Conservation (phyloP, 2,329 filamentous ascomycete species). For the Arthrobotrys megalospora region DNA sequence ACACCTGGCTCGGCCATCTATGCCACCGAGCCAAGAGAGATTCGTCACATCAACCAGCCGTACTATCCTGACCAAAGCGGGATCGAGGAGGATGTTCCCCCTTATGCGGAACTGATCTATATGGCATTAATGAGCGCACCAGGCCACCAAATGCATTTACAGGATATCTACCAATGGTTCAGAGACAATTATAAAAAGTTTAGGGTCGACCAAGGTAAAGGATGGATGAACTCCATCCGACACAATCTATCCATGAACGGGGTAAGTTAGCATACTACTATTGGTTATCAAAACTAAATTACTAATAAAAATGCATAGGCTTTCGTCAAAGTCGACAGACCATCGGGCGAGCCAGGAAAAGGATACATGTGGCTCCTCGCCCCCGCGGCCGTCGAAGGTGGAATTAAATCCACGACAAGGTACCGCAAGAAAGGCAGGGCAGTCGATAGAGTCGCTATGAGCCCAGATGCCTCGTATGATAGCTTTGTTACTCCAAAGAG, state of each 20-base stretch:
- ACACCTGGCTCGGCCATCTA: slow-evolving; percentile 7
- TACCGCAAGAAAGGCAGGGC: slow-evolving; percentile 73
- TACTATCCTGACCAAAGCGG: neutral
- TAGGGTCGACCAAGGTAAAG: slow-evolving; percentile 74
- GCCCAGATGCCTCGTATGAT: slow-evolving; percentile 40
- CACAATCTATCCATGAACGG: slow-evolving; percentile 97
- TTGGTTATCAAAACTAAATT: slow-evolving; percentile 54
- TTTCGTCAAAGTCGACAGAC: slow-evolving; percentile 69
- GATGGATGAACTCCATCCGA: slow-evolving; percentile 96
- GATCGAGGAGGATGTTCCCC: slow-evolving; percentile 65
- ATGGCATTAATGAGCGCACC: slow-evolving; percentile 79
- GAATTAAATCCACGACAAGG: slow-evolving; percentile 87
- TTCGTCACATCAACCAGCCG: neutral
- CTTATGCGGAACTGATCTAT: slow-evolving; percentile 88
- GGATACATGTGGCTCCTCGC: slow-evolving; percentile 78
- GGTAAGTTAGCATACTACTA: slow-evolving; percentile 72
- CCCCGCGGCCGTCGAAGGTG: slow-evolving; percentile 77
- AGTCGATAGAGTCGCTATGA: slow-evolving; percentile 30
- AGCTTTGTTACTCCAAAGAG: slow-evolving; percentile 49
- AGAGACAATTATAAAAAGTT: slow-evolving; percentile 83
- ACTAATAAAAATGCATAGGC: slow-evolving; percentile 64
- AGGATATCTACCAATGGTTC: slow-evolving; percentile 94
- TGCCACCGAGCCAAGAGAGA: neutral
- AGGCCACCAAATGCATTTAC: slow-evolving; percentile 80
- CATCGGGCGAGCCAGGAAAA: slow-evolving; percentile 61